Evolutionary conservation across 805 yeast species (phyloP), one percentile per base, ranked within the genome.

Genomic region (Blastobotrys chiropterorum): DNA sequence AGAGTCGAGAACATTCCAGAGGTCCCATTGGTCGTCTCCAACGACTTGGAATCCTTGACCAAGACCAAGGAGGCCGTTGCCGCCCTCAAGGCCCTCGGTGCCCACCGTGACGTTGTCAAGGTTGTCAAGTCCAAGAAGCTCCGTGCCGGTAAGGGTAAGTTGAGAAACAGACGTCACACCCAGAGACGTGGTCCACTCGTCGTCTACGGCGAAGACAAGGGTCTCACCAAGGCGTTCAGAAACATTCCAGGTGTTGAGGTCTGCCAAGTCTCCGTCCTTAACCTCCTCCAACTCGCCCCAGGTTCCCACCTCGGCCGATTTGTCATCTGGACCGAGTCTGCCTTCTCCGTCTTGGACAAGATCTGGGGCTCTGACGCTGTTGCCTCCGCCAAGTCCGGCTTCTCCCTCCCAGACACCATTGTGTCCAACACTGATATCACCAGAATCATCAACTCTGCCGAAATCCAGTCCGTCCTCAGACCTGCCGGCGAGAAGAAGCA

Each of bases 221-320:
- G 98, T 81, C 71, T 94, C 57, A 95, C 86, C 74, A 88, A 89
- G 83, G 99, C 99, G 62, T 89, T 94, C 85, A 90, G 98, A 87
- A 94, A 94, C 88, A 80, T 94, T 66, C 99, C 99, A 78, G 99
- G 99, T 86, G 98, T 94, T 66, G 99, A 94, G 82, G 84, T 96
- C 71, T 83, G 92, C 69, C 80, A 84, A 75, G 99, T 94, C 68
- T 79, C 85, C 69, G 80, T 90, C 72, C 83, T 94, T 71, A 94
- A 94, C 80, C 82, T 94, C 70, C 85, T 94, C 75, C 98, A 92
- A 82, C 86, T 94, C 72, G 99, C 99, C 69, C 99, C 99, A 77
- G 99, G 99, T 86, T 96, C 98, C 73, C 99, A 94, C 83, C 81
- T 94, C 71, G 99, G 99, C 82, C 90, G 99, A 85, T 94, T 94